phyloP scores from a whole-genome alignment of 2,329 filamentous ascomycete species.

The Pseudopyrenochaeta lycopersici region DNA sequence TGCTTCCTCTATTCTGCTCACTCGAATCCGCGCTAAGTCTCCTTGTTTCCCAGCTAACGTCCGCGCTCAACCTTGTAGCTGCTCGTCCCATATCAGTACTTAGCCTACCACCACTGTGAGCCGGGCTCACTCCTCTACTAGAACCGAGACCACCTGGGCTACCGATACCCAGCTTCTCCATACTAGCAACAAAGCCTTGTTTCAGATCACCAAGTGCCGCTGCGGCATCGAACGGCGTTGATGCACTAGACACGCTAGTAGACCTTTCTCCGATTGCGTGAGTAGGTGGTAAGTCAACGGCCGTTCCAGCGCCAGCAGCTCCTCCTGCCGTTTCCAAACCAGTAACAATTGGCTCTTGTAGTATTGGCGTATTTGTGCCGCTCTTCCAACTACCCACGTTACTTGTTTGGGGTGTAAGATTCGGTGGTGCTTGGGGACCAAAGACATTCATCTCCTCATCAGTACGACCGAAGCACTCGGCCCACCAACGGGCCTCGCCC shows the following conservation, averaged over 20 bases:
- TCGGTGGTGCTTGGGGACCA: conserved; percentile 35
- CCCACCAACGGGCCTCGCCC: conserved; percentile 91
- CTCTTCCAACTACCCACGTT: conserved; percentile 34
- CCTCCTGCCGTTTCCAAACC: conserved; percentile 45
- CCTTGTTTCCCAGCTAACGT: conserved; percentile 1
- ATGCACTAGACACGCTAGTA: conserved; percentile 7
- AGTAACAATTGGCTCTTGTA: conserved; percentile 44
- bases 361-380: conserved; percentile 36
- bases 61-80: conserved; percentile 16
- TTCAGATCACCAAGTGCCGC: conserved; percentile 38
- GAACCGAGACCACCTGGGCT: conserved; percentile 7
- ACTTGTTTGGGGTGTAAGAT: conserved; percentile 39
- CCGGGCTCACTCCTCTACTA: conserved; percentile 26
- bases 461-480: conserved; percentile 82
- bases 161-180: conserved; percentile 40
- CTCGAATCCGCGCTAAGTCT: conserved; percentile 8
- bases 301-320: conserved; percentile 43
- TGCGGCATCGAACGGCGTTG: conserved; percentile 37
- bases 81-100: conserved; percentile 19
- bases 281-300: conserved; percentile 31
- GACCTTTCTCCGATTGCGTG: conserved; percentile 27
- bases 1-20: conserved; percentile 18
- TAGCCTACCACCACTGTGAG: conserved; percentile 12
- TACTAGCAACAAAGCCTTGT: conserved; percentile 41
- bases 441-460: conserved; percentile 91